Base-by-base conservation (phyloP, 306 rosid genomes). In the Rosa multiflora region DNA sequence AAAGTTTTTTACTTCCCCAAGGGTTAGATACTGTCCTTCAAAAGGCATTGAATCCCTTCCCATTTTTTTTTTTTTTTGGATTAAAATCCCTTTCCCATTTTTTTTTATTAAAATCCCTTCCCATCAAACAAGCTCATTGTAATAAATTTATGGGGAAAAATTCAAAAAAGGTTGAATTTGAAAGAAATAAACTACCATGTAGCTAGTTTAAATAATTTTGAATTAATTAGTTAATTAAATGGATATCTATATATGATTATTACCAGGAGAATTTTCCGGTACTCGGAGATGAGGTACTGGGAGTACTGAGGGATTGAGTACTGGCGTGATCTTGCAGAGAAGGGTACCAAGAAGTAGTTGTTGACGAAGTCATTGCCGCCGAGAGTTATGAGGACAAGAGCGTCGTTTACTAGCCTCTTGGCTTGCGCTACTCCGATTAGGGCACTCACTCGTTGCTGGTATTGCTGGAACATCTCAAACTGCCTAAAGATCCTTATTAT, bases 331-430 rank as follows among this genome's bases (percentile, higher is more conserved):
- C 97, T 80, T 3, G 73, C 78, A 0, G 93, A 74, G 67, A 64
- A 1, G 3, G 92, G 93, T 4, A 79, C 76, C 44, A 78, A 20
- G 70, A 89, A 91, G 49, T 89, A 91, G 81, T 89, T 91, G 85
- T 91, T 91, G 23, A 91, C 91, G 14, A 82, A 89, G 79, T 91
- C 92, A 62, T 91, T 91, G 10, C 97, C 92, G 3, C 97, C 94
- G 0, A 91, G 66, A 2, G 97, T 89, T 11, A 91, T 83, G 29
- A 89, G 84, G 44, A 85, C 83, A 8, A 88, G 77, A 0, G 90
- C 88, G 6, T 64, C 80, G 0, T 85, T 82, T 67, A 89, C 91
- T 0, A 88, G 80, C 76, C 72, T 32, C 48, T 23, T 4, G 10
- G 92, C 82, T 46, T 62, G 23, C 5, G 26, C 83, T 52, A 43